Evolutionary conservation across 1,284 basidiomycete genomes (phyloP), one percentile per base, ranked within the genome.

Genomic region (Trichosporon sp.): DNA sequence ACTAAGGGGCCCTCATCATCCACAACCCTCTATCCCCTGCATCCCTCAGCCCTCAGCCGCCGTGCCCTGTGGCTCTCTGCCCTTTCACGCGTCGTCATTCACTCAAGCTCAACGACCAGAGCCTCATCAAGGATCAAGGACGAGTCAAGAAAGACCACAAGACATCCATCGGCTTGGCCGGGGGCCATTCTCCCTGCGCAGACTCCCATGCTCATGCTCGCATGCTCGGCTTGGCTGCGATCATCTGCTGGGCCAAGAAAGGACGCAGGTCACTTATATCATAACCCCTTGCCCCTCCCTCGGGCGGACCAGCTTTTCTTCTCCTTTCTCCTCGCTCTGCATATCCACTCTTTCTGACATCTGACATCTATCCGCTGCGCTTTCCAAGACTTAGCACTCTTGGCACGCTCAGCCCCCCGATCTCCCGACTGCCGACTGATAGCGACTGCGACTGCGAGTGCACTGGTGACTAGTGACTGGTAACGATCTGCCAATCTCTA

Each of bases 31-130:
- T n/a, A n/a, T n/a, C n/a, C n/a, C n/a, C n/a, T n/a, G n/a, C n/a
- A n/a, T n/a, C n/a, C n/a, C 33, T 34, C 33, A 14, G 8, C 33
- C 8, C 33, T 7, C 33, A 7, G 33, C 33, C 33, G 33, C 33
- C 33, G 33, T 14, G 13, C 34, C 34, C 34, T 13, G n/a, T n/a
- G n/a, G n/a, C 34, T 11, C 34, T 16, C 13, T 37, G 49, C 49
- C 49, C 49, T 54, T 54, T 54, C 49, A 54, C 49, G 49, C 49
- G 49, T 54, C 49, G 49, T 54, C 49, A 54, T 54, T 16, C 37
- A 19, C 19, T 19, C n/a, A n/a, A n/a, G n/a, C n/a, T n/a, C n/a
- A n/a, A n/a, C n/a, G n/a, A n/a, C n/a, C n/a, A n/a, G n/a, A n/a
- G n/a, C n/a, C n/a, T n/a, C n/a, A n/a, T n/a, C n/a, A n/a, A n/a